Base-by-base conservation (phyloP, 352 stramenopile species). In the Phytophthora vignae region DNA sequence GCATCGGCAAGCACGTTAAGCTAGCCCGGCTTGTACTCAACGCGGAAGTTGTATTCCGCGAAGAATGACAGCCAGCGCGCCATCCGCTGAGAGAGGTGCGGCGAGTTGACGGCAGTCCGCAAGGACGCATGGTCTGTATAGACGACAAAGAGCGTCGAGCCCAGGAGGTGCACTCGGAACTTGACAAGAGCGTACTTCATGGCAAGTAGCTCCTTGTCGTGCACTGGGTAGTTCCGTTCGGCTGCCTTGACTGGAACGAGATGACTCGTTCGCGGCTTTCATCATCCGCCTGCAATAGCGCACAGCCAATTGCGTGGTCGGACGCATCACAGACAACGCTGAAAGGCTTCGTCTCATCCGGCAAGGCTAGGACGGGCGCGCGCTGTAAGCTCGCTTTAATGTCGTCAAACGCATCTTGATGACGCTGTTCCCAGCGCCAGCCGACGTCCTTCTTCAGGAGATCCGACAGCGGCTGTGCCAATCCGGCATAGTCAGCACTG, bases 41-140 rank as follows among this genome's bases (percentile, higher is more conserved):
- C 60, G 7, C 19, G 38, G 33, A 72, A 57, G 33, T 72, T 72
- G 56, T 61, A 72, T 67, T 72, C 65, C 49, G 36, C 27, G 57
- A 72, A 72, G 56, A 72, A 72, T 21, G 56, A 53, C 12, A 72
- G 65, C 65, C 57, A 72, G 12, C 65, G 22, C 14, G 55, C 56
- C 65, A 72, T 72, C 10, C 46, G 52, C 19, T 62, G 55, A 10
- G 55, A 62, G 11, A n/a, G 14, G 14, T 44, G 38, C 11, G 38
- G 38, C 38, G 38, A 17, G 38, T 17, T 44, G 11, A 17, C 4
- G 38, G 38, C 38, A 5, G 38, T 44, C 38, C 38, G 10, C 38
- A 44, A 44, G 38, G 10, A 44, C 38, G 38, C 11, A 9, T 44
- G 38, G 38, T 44, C 14, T 17, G 27, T 55, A 31, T 55, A 42